Conservation (phyloP, 208 protist genomes). For the Crithidia thermophila region DNA sequence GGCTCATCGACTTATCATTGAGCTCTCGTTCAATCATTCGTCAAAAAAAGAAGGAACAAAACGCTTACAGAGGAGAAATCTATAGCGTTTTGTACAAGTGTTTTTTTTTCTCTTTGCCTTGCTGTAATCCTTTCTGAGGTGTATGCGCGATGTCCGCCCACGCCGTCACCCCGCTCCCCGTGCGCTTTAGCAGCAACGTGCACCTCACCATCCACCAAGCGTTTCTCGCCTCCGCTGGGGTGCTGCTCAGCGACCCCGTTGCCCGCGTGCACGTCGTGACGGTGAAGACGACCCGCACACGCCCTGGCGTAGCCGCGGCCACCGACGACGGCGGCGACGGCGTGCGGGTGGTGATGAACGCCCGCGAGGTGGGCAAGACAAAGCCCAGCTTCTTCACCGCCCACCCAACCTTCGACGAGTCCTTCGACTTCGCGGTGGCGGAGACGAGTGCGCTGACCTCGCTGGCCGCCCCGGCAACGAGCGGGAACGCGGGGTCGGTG, state of each 20-base stretch:
- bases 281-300: slow-evolving; percentile 43
- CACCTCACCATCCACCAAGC: slow-evolving; percentile 74
- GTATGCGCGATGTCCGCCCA: slow-evolving; percentile 6
- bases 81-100: too few species aligned
- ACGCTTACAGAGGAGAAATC: too few species aligned
- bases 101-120: slow-evolving; percentile 7
- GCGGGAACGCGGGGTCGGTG: not conserved
- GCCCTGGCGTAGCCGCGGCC: not conserved
- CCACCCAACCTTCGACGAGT: slow-evolving; percentile 53
- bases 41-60: too few species aligned
- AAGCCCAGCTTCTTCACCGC: slow-evolving; percentile 55
- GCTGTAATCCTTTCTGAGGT: not conserved
- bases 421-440: slow-evolving; percentile 45
- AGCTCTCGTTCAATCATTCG: too few species aligned
- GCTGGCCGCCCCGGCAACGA: slow-evolving; percentile 20
- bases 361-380: slow-evolving; percentile 46
- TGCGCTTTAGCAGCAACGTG: slow-evolving; percentile 72
- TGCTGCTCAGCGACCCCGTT: slow-evolving; percentile 77
- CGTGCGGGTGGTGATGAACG: slow-evolving; percentile 34
- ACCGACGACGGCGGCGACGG: not conserved
- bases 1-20: too few species aligned
- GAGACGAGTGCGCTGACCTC: slow-evolving; percentile 46
- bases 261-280: slow-evolving; percentile 71
- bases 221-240: slow-evolving; percentile 71
- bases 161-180: slow-evolving; percentile 39